Evolutionary conservation across 345 rosid species (phyloP), one percentile per base, ranked within the genome.

Genomic region (Mercurialis annua): DNA sequence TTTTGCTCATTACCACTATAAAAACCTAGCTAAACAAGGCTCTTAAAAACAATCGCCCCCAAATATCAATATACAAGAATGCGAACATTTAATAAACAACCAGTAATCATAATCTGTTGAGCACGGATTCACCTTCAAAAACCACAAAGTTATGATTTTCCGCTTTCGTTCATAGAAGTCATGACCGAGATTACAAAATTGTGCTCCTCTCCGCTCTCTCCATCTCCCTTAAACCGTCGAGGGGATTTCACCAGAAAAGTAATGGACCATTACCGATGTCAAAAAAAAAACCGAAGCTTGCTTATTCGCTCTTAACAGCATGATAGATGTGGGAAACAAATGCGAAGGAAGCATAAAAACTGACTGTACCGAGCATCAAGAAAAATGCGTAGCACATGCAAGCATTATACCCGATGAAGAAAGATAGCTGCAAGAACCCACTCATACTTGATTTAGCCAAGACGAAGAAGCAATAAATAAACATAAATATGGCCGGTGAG

Each of bases 361-460:
- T 77, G 31, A 88, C 53, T 38, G 86, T 65, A 30, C 86, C 85
- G n/a, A 92, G 83, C 66, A 92, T 84, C 73, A 92, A 73, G 81
- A 87, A 92, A 67, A 90, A 62, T 20, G 85, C 86, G 12, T 88
- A 88, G 82, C 96, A 86, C 58, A 90, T 54, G 79, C 83, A 79
- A 46, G 85, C 87, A 48, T 77, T 85, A 57, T 88, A 87, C 71
- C 96, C 90, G 20, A 90, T 6, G 79, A 86, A 87, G 73, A 84
- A 77, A 5, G 90, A 83, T 30, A 85, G 68, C 82, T 92, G 93
- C 86, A 88, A 29, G 64, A 88, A 64, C 36, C 92, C 89, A 5
- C 75, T 88, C 96, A 88, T 90, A 18, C 69, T 77, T 64, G 96
- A 85, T 70, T 81, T 78, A 7, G 82, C 29, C 68, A 85, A 88